A percentile compares a stretch with the other conserved stretches of the same genome.
These are phyloP conservation scores for Magnolia changhungtana DNA, from an alignment of 164 flowering plant species.

Conservation along the genomic window DNA sequence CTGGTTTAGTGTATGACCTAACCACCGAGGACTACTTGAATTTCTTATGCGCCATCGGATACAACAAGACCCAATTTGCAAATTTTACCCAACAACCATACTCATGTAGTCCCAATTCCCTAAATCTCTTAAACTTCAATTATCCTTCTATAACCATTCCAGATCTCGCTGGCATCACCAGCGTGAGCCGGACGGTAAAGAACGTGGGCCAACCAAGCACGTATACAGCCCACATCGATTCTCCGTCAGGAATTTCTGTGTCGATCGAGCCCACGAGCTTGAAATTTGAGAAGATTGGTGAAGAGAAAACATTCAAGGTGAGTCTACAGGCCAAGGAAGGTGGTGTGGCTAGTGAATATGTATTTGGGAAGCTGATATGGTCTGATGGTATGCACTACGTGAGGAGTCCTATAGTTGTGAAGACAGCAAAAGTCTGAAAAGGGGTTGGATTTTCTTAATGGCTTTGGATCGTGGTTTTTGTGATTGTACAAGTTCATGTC, in stretches of 20 bases:
- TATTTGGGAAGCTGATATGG: slow-evolving; percentile 64
- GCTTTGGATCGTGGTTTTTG: no score
- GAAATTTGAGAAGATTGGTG: slow-evolving; percentile 44
- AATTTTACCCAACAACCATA: neutral
- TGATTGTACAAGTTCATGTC: no score
- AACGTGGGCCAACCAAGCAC: slow-evolving; percentile 66
- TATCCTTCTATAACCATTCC: slow-evolving; percentile 27
- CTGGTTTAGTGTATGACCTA: slow-evolving; percentile 9
- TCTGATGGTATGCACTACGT: slow-evolving; percentile 62
- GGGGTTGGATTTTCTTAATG: no score
- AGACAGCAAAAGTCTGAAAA: no score
- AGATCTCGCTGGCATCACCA: slow-evolving; percentile 2
- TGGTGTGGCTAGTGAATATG: slow-evolving; percentile 25
- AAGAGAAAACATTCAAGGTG: slow-evolving; percentile 51
- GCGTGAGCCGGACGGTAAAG: slow-evolving; percentile 40
- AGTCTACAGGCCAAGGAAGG: slow-evolving; percentile 16
- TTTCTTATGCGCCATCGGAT: slow-evolving; percentile 3
- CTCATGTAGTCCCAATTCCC: slow-evolving; percentile 13
- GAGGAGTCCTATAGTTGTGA: slow-evolving; percentile 63
- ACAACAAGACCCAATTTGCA: neutral
- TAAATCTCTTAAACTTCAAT: slow-evolving; percentile 18
- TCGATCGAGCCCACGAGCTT: slow-evolving; percentile 39
- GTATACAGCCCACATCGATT: slow-evolving; percentile 30
- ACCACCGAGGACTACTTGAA: neutral
- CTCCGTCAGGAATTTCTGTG: slow-evolving; percentile 40